These are phyloP conservation scores for Wallacemonas rigidus DNA, from an alignment of 208 protist genomes.

Conservation along the genomic window DNA sequence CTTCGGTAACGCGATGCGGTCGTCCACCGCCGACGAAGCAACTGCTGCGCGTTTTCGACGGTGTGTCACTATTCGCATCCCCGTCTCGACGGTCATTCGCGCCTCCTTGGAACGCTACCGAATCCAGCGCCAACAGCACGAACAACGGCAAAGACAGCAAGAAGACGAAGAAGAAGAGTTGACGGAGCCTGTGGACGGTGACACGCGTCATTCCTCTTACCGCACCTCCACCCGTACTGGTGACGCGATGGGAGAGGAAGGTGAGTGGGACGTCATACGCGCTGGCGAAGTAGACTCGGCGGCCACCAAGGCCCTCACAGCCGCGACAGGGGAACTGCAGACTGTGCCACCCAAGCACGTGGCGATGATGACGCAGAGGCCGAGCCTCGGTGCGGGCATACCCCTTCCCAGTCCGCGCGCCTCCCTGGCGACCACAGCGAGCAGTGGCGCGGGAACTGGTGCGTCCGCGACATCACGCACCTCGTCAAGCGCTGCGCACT, in stretches of 20 bases:
- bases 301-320: neutral
- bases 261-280: neutral
- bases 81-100: constrained; percentile 16
- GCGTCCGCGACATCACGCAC: neutral
- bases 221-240: neutral
- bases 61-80: constrained; percentile 11
- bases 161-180: constrained; percentile 6
- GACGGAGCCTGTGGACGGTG: neutral
- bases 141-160: constrained; percentile 22
- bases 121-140: too few relatives aligned
- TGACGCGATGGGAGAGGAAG: neutral
- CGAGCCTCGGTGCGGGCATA: neutral
- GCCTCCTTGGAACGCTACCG: constrained; percentile 23
- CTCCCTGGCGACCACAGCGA: neutral
- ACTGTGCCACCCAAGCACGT: constrained; percentile 11
- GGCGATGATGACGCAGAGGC: neutral
- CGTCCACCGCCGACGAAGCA: neutral
- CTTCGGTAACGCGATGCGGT: neutral
- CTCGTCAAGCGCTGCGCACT: neutral
- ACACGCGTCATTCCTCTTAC: neutral
- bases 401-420: constrained; percentile 8
- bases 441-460: neutral
- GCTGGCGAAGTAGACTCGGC: neutral
- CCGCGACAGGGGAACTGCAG: neutral
- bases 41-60: neutral